Evolutionary conservation across 306 rosid species (phyloP).

Genomic region (Acacia confusa): DNA sequence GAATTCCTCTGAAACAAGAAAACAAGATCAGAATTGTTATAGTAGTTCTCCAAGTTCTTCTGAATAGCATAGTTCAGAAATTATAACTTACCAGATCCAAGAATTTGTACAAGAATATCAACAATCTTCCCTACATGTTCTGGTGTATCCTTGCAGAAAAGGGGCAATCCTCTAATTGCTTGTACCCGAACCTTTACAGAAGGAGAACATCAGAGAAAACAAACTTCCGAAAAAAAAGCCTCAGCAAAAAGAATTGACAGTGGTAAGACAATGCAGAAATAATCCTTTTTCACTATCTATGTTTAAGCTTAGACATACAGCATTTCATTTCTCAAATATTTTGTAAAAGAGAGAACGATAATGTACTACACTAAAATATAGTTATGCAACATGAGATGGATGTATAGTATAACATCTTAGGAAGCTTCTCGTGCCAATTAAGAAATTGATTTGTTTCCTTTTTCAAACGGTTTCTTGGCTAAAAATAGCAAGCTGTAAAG

Average conservation of each 20-base stretch:
- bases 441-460: not conserved
- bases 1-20: slow-evolving; percentile 53
- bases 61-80: slow-evolving; percentile 15
- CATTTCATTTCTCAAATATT: not conserved
- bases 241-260: not conserved
- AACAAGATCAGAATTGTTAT: slow-evolving; percentile 26
- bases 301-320: not conserved
- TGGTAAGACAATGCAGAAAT: not conserved
- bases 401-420: not conserved
- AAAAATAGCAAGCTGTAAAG: not conserved
- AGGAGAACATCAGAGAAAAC: slow-evolving; percentile 24
- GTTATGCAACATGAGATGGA: not conserved
- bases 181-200: slow-evolving; percentile 42
- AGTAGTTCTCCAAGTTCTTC: not conserved
- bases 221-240: not conserved
- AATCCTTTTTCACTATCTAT: not conserved
- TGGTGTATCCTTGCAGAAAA: slow-evolving; percentile 80
- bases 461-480: slow-evolving; percentile 12
- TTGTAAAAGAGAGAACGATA: not conserved
- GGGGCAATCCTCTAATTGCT: slow-evolving; percentile 78
- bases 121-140: slow-evolving; percentile 66
- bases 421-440: not conserved
- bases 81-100: slow-evolving; percentile 47
- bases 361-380: not conserved
- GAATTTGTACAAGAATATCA: slow-evolving; percentile 72